Evolutionary conservation across 306 rosid species (phyloP).

Genomic region (Sphenostylis stenocarpa): DNA sequence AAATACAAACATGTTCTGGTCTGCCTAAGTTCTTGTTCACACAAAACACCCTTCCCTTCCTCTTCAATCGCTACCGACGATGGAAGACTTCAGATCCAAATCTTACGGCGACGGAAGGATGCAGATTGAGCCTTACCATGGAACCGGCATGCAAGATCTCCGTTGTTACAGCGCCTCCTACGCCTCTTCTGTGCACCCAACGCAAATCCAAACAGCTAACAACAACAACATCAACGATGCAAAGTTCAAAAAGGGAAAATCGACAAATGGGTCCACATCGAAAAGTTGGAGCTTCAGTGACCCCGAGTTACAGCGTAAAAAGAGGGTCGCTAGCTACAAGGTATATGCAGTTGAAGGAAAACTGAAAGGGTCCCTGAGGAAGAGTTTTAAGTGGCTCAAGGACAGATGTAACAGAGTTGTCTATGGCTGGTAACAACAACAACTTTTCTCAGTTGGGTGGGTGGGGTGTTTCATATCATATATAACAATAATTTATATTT

Average conservation of each 20-base stretch:
- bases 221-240: constrained; percentile 35
- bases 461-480: constrained; percentile 12
- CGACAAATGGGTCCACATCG: constrained; percentile 58
- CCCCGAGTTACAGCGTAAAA: constrained; percentile 92
- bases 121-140: constrained; percentile 59
- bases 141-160: constrained; percentile 68
- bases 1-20: not conserved
- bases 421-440: constrained; percentile 56
- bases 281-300: constrained; percentile 79
- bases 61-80: not conserved
- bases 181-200: constrained; percentile 65
- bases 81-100: constrained; percentile 78
- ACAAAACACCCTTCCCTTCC: not conserved
- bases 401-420: constrained; percentile 73
- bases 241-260: constrained; percentile 83
- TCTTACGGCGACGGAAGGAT: constrained; percentile 67
- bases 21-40: not conserved
- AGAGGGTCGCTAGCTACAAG: constrained; percentile 91
- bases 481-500: constrained; percentile 29
- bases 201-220: constrained; percentile 43
- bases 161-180: constrained; percentile 85
- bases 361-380: constrained; percentile 77
- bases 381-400: constrained; percentile 87
- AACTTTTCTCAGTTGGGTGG: not conserved
- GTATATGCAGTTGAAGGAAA: constrained; percentile 88